Evolutionary conservation across 1,284 basidiomycete genomes (phyloP).

Genomic region (Chalciporus sp.): DNA sequence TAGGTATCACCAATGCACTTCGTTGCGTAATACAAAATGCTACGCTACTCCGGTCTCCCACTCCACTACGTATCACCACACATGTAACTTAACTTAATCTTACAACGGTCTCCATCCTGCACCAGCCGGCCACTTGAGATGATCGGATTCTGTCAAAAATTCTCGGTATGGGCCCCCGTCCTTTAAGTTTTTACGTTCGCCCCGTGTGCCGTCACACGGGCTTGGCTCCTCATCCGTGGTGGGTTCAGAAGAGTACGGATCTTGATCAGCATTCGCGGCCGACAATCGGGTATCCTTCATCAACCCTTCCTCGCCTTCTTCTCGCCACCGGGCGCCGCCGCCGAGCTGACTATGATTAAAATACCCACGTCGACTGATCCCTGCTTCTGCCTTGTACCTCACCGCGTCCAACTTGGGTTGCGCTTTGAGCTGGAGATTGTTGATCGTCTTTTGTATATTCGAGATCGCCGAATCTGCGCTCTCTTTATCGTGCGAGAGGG

Average conservation of each 20-base stretch:
- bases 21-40: conserved; percentile 28
- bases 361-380: conserved; percentile 59
- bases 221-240: conserved; percentile 31
- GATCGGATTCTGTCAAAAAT: conserved; percentile 44
- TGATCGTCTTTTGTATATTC: conserved; percentile 50
- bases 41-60: conserved; percentile 2
- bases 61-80: not conserved
- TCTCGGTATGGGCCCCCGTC: conserved; percentile 4
- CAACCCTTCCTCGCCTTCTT: conserved; percentile 37
- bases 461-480: conserved; percentile 32
- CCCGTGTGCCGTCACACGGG: conserved; percentile 17
- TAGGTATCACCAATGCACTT: conserved; percentile 22
- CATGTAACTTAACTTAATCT: conserved; percentile 3
- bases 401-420: conserved; percentile 55
- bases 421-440: conserved; percentile 46
- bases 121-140: conserved; percentile 61
- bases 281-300: conserved; percentile 34
- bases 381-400: conserved; percentile 71
- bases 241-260: conserved; percentile 20
- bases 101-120: conserved; percentile 58
- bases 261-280: conserved; percentile 28
- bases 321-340: conserved; percentile 27
- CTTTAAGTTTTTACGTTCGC: not conserved
- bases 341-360: conserved; percentile 39
- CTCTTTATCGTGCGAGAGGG: conserved; percentile 30